Conservation (phyloP, 2,329 filamentous ascomycete genomes). For the Claviceps sp. region DNA sequence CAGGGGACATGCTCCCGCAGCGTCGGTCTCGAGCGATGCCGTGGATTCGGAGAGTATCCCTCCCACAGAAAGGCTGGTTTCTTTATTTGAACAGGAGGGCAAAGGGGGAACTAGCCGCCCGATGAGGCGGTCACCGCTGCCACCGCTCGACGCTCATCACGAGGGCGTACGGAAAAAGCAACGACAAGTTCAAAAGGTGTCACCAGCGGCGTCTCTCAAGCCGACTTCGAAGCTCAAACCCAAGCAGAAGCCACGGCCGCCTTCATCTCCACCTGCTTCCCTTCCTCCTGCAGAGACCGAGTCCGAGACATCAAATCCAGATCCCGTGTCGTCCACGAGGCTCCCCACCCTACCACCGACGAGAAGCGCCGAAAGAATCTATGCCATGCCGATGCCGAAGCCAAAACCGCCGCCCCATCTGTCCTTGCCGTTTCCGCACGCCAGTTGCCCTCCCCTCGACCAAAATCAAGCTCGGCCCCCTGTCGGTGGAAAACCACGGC, state of each 20-base stretch:
- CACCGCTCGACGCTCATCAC: background rate
- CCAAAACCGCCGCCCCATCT: conserved; percentile 11
- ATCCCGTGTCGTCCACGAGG: background rate
- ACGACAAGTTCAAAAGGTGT: background rate
- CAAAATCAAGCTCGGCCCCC: background rate
- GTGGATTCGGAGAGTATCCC: conserved; percentile 43
- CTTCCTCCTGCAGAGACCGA: background rate
- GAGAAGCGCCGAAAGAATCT: conserved; percentile 3
- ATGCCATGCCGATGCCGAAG: conserved; percentile 6
- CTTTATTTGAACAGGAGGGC: conserved; percentile 46
- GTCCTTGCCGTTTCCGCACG: background rate
- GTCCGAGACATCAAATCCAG: background rate
- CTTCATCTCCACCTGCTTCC: background rate
- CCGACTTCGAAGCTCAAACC: background rate
- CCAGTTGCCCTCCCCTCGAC: background rate
- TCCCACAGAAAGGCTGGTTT: conserved; percentile 51
- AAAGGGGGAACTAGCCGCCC: conserved; percentile 20
- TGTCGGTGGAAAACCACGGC: background rate
- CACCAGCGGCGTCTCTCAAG: background rate
- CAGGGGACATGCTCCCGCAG: conserved; percentile 4
- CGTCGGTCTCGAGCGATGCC: conserved; percentile 11
- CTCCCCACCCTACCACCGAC: background rate
- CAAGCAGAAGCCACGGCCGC: background rate
- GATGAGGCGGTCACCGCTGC: conserved; percentile 15
- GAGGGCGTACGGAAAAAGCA: background rate